phyloP scores from a whole-genome alignment of 768 basidiomycete genomes.

The Leccinum rimulosum region DNA sequence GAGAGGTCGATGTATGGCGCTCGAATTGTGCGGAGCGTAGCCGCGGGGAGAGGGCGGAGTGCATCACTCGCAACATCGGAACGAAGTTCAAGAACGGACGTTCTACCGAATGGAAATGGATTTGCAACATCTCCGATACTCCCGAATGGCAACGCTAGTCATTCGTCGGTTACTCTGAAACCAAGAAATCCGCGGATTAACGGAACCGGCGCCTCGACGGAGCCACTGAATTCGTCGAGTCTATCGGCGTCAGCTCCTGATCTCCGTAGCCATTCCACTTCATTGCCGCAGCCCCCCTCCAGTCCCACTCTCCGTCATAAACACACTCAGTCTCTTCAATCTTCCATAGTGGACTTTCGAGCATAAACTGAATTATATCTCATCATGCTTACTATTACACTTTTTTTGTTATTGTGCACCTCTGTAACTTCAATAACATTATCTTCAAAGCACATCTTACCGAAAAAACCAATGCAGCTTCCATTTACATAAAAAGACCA shows the following conservation, averaged over 20 bases:
- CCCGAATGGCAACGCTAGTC: conserved; percentile 25
- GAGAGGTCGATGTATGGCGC: conserved; percentile 36
- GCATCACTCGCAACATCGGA: conserved; percentile 34
- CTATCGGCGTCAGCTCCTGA: conserved; percentile 29
- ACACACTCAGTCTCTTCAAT: conserved; percentile 12
- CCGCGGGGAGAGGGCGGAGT: conserved; percentile 43
- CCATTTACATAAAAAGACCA: not conserved
- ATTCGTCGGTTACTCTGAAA: conserved; percentile 22
- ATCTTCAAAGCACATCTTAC: not conserved
- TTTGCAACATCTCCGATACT: conserved; percentile 10
- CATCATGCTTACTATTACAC: conserved; percentile 14
- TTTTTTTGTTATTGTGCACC: conserved; percentile 19
- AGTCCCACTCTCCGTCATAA: conserved; percentile 11
- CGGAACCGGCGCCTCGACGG: conserved; percentile 4
- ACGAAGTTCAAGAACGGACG: conserved; percentile 18
- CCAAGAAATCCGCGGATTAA: conserved; percentile 15
- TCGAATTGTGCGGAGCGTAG: conserved; percentile 58
- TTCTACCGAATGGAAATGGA: conserved; percentile 13
- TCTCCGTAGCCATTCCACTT: conserved; percentile 16
- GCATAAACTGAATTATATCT: conserved; percentile 26
- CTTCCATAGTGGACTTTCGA: conserved; percentile 21
- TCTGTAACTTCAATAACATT: conserved; percentile 23
- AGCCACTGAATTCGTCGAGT: conserved; percentile 9
- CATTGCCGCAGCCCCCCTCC: conserved; percentile 11
- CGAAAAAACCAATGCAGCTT: not conserved